Conservation (phyloP, 495 filamentous ascomycete genomes). For the Mytilinidion resinicola region DNA sequence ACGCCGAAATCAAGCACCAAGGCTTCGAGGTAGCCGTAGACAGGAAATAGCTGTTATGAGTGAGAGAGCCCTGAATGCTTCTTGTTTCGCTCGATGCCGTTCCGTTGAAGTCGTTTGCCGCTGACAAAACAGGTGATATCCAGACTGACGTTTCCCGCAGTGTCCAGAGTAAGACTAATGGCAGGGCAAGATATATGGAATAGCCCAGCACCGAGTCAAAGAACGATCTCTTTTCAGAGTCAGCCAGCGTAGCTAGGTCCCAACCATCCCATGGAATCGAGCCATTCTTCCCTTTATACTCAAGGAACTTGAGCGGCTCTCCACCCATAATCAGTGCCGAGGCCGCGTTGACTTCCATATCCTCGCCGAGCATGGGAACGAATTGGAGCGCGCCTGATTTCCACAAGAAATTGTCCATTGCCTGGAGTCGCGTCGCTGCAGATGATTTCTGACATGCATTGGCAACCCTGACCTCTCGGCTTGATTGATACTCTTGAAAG, state of each 20-base stretch:
- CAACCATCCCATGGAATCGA: neutral
- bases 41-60: too few species aligned
- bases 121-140: too few species aligned
- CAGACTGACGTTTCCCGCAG: too few species aligned
- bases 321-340: neutral
- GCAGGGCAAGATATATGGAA: too few species aligned
- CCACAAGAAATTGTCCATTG: neutral
- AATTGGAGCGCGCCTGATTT: neutral
- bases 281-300: neutral
- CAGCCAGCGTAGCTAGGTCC: neutral
- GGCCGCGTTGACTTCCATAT: neutral
- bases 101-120: too few species aligned
- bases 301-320: neutral
- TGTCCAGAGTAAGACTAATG: too few species aligned
- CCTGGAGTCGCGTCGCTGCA: neutral
- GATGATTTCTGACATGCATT: neutral
- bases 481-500: neutral
- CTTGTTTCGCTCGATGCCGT: too few species aligned
- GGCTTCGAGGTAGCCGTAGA: neutral
- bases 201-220: too few species aligned
- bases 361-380: neutral
- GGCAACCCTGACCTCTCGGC: neutral
- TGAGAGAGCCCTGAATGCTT: too few species aligned
- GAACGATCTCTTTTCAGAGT: too few species aligned
- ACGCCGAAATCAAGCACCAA: neutral